Percentiles rank a stretch among this genome's conserved stretches.
phyloP scores from a whole-genome alignment of 768 basidiomycete genomes.

The Kwoniella heveanensis region DNA sequence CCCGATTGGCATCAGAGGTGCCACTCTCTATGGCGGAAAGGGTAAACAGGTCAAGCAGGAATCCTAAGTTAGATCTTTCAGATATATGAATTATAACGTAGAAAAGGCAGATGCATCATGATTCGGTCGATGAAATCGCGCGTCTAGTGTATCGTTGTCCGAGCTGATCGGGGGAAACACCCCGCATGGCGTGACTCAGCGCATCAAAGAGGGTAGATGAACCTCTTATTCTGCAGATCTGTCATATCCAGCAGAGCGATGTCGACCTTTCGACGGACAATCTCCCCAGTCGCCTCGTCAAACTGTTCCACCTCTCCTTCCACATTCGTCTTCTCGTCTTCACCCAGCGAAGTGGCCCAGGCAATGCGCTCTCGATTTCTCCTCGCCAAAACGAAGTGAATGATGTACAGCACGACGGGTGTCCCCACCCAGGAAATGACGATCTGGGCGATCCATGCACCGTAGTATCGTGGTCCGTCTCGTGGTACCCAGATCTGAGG shows the following conservation, averaged over 20 bases:
- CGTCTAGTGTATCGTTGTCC: no score
- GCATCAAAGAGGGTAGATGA: not conserved
- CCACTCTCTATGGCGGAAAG: conserved; percentile 4
- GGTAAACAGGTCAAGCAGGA: conserved; percentile 2
- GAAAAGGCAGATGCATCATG: no score
- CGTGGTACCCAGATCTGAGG: not conserved
- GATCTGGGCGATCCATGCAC: not conserved
- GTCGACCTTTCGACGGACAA: not conserved
- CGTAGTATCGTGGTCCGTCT: not conserved
- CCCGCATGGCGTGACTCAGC: no score
- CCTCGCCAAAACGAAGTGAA: not conserved
- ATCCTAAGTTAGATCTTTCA: not conserved
- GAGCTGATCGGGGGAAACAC: no score
- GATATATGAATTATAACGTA: no score
- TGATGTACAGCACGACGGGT: not conserved
- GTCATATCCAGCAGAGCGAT: not conserved
- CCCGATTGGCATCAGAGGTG: conserved; percentile 6
- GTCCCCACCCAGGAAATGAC: not conserved
- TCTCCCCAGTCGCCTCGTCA: not conserved
- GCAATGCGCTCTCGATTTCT: not conserved
- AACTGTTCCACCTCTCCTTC: not conserved
- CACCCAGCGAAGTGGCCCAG: not conserved
- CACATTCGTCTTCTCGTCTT: not conserved
- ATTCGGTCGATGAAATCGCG: no score
- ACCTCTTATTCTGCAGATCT: not conserved